phyloP scores from a whole-genome alignment of 768 basidiomycete species.

The Amanita rubescens region DNA sequence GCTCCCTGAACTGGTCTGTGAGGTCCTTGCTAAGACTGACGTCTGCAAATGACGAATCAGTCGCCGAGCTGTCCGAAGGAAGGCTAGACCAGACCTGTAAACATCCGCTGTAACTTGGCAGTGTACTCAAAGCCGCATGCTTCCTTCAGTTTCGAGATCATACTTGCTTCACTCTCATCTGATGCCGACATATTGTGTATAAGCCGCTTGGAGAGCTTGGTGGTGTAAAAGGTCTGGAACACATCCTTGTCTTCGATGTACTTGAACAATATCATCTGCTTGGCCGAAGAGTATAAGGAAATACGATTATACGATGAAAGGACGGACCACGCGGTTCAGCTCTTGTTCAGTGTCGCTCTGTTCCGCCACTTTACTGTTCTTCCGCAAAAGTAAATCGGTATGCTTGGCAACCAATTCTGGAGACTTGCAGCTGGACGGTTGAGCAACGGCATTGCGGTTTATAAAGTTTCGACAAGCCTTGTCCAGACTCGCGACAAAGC shows the following conservation, averaged over 20 bases:
- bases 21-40: slow-evolving; percentile 94
- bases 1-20: slow-evolving; percentile 90
- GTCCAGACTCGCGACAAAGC: slow-evolving; percentile 90
- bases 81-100: slow-evolving; percentile 53
- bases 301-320: slow-evolving; percentile 23
- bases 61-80: neutral
- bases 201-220: slow-evolving; percentile 87
- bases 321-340: slow-evolving; percentile 78
- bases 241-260: slow-evolving; percentile 99
- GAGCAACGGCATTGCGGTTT: slow-evolving; percentile 88
- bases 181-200: slow-evolving; percentile 89
- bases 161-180: slow-evolving; percentile 93
- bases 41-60: slow-evolving; percentile 38
- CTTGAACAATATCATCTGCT: slow-evolving; percentile 94
- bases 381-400: slow-evolving; percentile 80
- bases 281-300: slow-evolving; percentile 20
- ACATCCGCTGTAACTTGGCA: slow-evolving; percentile 94
- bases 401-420: slow-evolving; percentile 92
- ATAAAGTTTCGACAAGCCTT: slow-evolving; percentile 95
- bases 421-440: slow-evolving; percentile 77
- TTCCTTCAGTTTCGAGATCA: slow-evolving; percentile 97
- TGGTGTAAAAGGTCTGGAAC: slow-evolving; percentile 97
- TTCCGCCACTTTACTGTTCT: slow-evolving; percentile 94
- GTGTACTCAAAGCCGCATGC: slow-evolving; percentile 97
- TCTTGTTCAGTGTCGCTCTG: slow-evolving; percentile 87